A percentile compares a stretch with the other conserved stretches of the same genome.
phyloP scores from a whole-genome alignment of 306 rosid species.

The Hippophae rhamnoides region DNA sequence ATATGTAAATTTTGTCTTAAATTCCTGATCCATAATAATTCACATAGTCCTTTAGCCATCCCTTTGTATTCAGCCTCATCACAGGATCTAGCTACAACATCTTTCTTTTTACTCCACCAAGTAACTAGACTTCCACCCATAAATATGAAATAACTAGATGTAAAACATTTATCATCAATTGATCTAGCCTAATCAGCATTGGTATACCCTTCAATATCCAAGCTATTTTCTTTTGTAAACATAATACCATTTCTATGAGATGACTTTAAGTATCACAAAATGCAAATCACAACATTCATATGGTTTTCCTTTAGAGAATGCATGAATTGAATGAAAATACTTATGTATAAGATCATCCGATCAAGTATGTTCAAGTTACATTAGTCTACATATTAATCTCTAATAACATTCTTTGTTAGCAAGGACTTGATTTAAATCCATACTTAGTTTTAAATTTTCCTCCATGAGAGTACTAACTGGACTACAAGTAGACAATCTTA shows the following conservation, averaged over 20 bases:
- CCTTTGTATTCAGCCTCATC: not conserved
- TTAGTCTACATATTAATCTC: not conserved
- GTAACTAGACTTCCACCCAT: not conserved
- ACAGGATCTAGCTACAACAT: not conserved
- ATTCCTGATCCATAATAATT: no score
- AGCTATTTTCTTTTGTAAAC: not conserved
- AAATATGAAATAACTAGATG: not conserved
- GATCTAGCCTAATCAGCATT: not conserved
- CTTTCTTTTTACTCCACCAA: not conserved
- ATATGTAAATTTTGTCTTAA: no score
- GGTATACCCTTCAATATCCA: not conserved
- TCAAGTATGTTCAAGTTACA: conserved; percentile 4
- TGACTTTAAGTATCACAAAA: conserved; percentile 4
- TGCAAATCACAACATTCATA: conserved; percentile 3
- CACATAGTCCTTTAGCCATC: not conserved
- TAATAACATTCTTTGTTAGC: not conserved
- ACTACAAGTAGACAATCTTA: not conserved
- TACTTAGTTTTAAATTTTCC: not conserved
- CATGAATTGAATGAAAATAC: conserved; percentile 1
- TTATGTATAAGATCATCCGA: not conserved
- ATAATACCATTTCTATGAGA: not conserved
- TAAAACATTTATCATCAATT: not conserved
- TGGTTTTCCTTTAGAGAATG: conserved; percentile 1
- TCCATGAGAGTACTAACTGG: not conserved
- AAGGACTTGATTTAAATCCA: not conserved